Conservation (phyloP, 495 filamentous ascomycete genomes). For the Trichoderma asperelloides region DNA sequence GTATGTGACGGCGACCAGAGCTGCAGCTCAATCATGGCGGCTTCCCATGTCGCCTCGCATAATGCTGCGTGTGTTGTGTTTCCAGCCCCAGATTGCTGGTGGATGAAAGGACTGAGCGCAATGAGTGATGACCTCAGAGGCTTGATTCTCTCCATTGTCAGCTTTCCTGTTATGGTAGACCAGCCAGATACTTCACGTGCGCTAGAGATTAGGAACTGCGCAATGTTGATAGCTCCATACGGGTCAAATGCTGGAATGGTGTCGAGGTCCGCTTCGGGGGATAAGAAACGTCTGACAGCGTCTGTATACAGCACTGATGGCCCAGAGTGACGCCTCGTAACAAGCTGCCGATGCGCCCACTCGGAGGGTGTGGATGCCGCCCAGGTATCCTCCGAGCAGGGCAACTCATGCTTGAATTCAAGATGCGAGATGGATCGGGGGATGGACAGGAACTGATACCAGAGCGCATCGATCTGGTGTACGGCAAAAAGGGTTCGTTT, state of each 20-base stretch:
- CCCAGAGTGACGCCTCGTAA: slow-evolving; percentile 12
- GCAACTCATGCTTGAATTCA: slow-evolving; percentile 31
- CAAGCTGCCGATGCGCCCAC: slow-evolving; percentile 28
- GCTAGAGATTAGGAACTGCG: slow-evolving; percentile 31
- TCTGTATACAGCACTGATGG: slow-evolving; percentile 25
- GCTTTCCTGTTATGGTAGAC: slow-evolving; percentile 31
- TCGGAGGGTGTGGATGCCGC: slow-evolving; percentile 21
- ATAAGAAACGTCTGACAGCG: slow-evolving; percentile 26
- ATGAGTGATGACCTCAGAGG: slow-evolving; percentile 25
- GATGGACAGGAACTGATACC: slow-evolving; percentile 31
- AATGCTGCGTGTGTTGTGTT: background rate
- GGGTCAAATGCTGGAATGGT: slow-evolving; percentile 25
- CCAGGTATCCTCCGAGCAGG: slow-evolving; percentile 26
- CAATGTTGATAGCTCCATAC: slow-evolving; percentile 30
- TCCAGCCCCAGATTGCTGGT: slow-evolving; percentile 11
- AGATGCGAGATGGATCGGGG: slow-evolving; percentile 29
- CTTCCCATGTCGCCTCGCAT: slow-evolving; percentile 29
- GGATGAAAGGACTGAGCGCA: slow-evolving; percentile 23
- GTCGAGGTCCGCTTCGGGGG: slow-evolving; percentile 17
- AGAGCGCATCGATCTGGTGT: slow-evolving; percentile 31
- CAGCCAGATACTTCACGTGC: slow-evolving; percentile 31
- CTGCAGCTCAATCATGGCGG: slow-evolving; percentile 30
- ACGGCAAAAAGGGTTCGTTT: slow-evolving; percentile 31
- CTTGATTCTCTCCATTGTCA: slow-evolving; percentile 28
- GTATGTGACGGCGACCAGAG: slow-evolving; percentile 32